Evolutionary conservation across 495 filamentous ascomycete genomes (phyloP).

Genomic region (Chlorociboria aeruginascens): DNA sequence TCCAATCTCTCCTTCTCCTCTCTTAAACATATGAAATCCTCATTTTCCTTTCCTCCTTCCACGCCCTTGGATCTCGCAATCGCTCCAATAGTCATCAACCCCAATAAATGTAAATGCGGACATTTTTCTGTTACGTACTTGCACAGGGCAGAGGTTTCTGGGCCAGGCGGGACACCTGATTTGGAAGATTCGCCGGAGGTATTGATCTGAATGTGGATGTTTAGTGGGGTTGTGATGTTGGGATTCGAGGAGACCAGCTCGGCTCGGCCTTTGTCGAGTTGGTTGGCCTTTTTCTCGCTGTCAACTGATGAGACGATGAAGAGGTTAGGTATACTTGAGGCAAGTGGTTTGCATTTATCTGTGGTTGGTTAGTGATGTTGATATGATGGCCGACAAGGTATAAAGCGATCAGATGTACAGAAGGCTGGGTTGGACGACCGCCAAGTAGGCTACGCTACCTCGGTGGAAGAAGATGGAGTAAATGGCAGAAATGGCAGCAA

Average conservation of each 20-base stretch:
- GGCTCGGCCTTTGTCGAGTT: conserved; percentile 65
- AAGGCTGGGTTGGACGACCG: too few relatives aligned
- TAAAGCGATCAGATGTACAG: not conserved
- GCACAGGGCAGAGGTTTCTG: conserved; percentile 47
- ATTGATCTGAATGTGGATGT: conserved; percentile 87
- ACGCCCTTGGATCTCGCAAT: conserved; percentile 69
- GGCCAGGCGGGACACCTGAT: conserved; percentile 59
- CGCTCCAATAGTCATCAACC: conserved; percentile 94
- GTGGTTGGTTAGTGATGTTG: not conserved
- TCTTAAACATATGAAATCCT: conserved; percentile 65
- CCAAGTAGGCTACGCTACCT: too few relatives aligned
- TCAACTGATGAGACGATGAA: conserved; percentile 90
- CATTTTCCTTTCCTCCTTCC: conserved; percentile 68
- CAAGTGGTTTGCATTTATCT: conserved; percentile 84
- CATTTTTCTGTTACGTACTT: conserved; percentile 55
- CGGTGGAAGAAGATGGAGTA: too few relatives aligned
- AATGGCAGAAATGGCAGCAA: too few relatives aligned
- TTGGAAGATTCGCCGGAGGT: conserved; percentile 84
- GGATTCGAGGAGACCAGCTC: conserved; percentile 32
- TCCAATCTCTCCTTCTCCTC: conserved; percentile 54
- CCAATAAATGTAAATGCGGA: conserved; percentile 59
- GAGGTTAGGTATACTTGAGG: conserved; percentile 75
- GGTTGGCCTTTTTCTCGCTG: conserved; percentile 68
- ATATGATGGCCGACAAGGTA: not conserved
- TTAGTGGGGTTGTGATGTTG: conserved; percentile 28